These are phyloP conservation scores for Termitomyces sp. DNA, from an alignment of 768 basidiomycete genomes.

Conservation along the genomic window DNA sequence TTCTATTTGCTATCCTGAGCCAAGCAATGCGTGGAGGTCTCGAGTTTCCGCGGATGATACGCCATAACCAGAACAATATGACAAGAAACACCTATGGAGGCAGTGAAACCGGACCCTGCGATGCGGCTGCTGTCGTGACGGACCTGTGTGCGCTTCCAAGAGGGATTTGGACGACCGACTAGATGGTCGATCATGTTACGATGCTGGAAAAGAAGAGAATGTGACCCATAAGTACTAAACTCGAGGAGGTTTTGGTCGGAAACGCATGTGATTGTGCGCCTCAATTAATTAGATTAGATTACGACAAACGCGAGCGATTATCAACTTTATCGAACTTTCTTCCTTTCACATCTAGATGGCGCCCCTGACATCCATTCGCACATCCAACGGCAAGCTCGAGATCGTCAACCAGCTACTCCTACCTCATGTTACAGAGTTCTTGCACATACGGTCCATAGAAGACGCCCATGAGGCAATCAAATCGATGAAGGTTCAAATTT, in stretches of 20 bases:
- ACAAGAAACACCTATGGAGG: slow-evolving; percentile 75
- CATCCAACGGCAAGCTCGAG: slow-evolving; percentile 46
- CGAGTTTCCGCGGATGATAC: slow-evolving; percentile 60
- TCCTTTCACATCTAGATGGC: slow-evolving; percentile 12
- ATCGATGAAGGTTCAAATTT: slow-evolving; percentile 72
- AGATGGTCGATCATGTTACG: slow-evolving; percentile 87
- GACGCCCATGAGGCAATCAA: slow-evolving; percentile 93
- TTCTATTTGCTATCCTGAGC: slow-evolving; percentile 52
- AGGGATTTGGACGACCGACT: slow-evolving; percentile 77
- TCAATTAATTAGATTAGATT: neutral
- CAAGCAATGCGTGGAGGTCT: slow-evolving; percentile 63
- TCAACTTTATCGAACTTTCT: neutral
- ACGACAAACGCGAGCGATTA: neutral
- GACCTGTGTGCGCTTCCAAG: slow-evolving; percentile 88
- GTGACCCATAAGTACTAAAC: neutral
- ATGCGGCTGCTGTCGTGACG: slow-evolving; percentile 6
- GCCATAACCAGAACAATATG: slow-evolving; percentile 87
- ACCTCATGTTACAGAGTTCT: slow-evolving; percentile 64
- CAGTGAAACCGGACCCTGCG: neutral
- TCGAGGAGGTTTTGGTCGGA: neutral
- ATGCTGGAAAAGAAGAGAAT: slow-evolving; percentile 1
- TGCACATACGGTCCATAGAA: slow-evolving; percentile 64
- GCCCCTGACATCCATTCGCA: slow-evolving; percentile 35
- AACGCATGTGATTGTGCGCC: slow-evolving; percentile 15
- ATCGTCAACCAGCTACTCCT: slow-evolving; percentile 89